Percentiles rank a stretch among this genome's conserved stretches.
These are phyloP conservation scores for Monocercomonoides exilis DNA, from an alignment of 78 protist genomes.

Conservation along the genomic window DNA sequence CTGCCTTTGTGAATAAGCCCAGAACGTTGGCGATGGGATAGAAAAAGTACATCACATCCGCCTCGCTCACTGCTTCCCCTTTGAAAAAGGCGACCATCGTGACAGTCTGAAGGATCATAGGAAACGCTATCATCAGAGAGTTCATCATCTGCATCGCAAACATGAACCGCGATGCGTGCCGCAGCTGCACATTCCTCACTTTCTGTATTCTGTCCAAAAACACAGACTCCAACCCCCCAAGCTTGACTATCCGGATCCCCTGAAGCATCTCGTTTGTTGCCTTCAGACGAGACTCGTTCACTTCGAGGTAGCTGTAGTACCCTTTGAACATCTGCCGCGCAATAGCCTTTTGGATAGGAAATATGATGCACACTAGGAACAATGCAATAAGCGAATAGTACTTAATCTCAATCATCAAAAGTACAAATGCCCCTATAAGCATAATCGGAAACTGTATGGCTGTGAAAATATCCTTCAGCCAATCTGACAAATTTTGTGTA, in stretches of 20 bases:
- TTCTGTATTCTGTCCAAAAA: not conserved
- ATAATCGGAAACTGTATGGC: not conserved
- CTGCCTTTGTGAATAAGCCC: too few relatives aligned
- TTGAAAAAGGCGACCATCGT: not conserved
- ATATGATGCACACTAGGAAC: not conserved
- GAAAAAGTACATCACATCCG: too few relatives aligned
- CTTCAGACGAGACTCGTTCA: conserved; percentile 2
- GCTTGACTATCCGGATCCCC: conserved; percentile 5
- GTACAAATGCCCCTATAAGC: not conserved
- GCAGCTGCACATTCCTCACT: not conserved
- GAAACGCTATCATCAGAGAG: not conserved
- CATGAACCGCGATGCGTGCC: not conserved
- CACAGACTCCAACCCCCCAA: not conserved
- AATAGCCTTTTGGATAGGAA: not conserved
- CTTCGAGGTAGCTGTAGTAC: not conserved
- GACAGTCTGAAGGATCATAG: not conserved
- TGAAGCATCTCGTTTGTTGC: not conserved
- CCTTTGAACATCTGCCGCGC: not conserved
- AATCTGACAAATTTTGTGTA: not conserved
- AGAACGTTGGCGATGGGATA: too few relatives aligned
- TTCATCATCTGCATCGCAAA: not conserved
- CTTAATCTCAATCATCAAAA: not conserved
- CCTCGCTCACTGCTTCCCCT: not conserved
- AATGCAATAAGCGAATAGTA: not conserved
- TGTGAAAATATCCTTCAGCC: not conserved